Evolutionary conservation across 495 filamentous ascomycete species (phyloP).

Genomic region (Amphirosellinia nigrospora): DNA sequence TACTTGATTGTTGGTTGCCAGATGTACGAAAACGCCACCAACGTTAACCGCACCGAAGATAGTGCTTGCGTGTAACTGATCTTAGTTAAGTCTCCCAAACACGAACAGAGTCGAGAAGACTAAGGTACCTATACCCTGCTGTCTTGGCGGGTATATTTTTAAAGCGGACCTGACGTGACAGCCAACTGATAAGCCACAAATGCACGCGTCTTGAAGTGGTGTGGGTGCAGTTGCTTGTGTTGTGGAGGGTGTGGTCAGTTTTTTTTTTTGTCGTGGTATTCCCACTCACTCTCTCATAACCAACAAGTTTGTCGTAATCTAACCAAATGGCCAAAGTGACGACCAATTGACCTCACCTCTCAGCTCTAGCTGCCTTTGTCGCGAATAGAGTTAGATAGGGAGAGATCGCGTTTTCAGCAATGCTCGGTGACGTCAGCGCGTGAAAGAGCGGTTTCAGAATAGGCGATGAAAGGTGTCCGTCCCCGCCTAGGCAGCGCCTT

Average conservation of each 20-base stretch:
- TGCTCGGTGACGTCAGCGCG: constrained; percentile 22
- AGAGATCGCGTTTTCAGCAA: constrained; percentile 5
- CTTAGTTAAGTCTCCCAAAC: constrained; percentile 1
- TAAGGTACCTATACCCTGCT: constrained; percentile 10
- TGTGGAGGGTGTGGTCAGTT: not conserved
- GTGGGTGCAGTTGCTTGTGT: not conserved
- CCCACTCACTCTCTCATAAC: not conserved
- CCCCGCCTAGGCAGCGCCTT: constrained; percentile 1
- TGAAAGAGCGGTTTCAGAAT: constrained; percentile 23
- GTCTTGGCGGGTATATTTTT: constrained; percentile 5
- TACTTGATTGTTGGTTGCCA: not conserved
- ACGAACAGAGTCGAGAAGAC: not conserved
- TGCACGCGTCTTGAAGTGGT: not conserved
- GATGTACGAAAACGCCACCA: not conserved
- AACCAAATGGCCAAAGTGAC: constrained; percentile 2
- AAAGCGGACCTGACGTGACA: constrained; percentile 13
- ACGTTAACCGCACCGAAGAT: not conserved
- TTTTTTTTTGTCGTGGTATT: not conserved
- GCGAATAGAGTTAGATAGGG: constrained; percentile 12
- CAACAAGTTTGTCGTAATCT: not conserved
- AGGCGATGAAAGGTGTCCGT: not conserved
- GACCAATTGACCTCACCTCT: constrained; percentile 8
- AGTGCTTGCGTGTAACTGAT: not conserved
- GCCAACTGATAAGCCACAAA: constrained; percentile 13
- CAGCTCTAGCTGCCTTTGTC: constrained; percentile 4